Percentiles rank a stretch among this genome's conserved stretches.
phyloP scores from a whole-genome alignment of 2,329 filamentous ascomycete species.

The Penicillium olsonii region DNA sequence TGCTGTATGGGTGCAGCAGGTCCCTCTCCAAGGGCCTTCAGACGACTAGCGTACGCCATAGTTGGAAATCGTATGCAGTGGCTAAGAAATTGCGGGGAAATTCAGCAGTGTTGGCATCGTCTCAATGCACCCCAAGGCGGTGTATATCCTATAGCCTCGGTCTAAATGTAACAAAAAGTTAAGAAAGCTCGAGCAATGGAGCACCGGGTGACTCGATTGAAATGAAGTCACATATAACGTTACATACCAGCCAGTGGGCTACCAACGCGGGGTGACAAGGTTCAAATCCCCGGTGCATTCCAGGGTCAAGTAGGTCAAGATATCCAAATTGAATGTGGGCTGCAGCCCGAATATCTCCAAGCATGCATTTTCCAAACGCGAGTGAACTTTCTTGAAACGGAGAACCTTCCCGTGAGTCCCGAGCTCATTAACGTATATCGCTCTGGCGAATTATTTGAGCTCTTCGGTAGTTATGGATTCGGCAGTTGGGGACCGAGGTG shows the following conservation, averaged over 20 bases:
- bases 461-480: not conserved
- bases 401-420: not conserved
- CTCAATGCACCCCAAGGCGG: not conserved
- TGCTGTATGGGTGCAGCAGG: not conserved
- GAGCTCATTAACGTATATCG: not conserved
- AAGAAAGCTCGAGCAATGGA: not conserved
- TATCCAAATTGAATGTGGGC: not conserved
- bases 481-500: conserved; percentile 2
- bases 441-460: not conserved
- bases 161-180: not conserved
- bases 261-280: not conserved
- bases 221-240: not conserved
- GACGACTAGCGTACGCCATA: not conserved
- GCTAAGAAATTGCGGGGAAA: conserved; percentile 1
- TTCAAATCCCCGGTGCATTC: too few relatives aligned
- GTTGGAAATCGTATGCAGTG: not conserved
- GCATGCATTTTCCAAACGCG: not conserved
- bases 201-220: not conserved
- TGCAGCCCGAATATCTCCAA: not conserved
- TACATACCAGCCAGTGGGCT: not conserved
- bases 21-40: not conserved
- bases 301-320: too few relatives aligned
- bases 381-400: not conserved
- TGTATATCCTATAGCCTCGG: not conserved
- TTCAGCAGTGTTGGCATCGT: not conserved